phyloP scores from a whole-genome alignment of 257 asterid species.

The Nicotiana tabacum region DNA sequence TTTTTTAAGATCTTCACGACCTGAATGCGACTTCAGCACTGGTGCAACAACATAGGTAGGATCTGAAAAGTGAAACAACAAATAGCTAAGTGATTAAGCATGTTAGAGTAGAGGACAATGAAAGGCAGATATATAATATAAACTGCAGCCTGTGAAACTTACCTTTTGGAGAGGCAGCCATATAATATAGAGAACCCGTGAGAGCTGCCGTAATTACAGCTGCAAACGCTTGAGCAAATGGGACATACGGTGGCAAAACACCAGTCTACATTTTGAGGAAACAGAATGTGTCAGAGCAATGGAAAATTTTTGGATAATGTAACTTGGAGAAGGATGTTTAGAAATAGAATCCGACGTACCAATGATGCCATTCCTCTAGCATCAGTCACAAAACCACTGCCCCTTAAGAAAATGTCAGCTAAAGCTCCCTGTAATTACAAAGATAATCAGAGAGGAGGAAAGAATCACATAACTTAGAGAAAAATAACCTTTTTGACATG shows the following conservation, averaged over 20 bases:
- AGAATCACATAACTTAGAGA: not conserved
- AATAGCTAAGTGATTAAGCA: not conserved
- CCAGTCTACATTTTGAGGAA: slow-evolving; percentile 51
- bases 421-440: slow-evolving; percentile 65
- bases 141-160: not conserved
- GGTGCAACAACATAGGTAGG: slow-evolving; percentile 88
- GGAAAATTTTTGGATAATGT: not conserved
- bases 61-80: slow-evolving; percentile 37
- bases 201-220: slow-evolving; percentile 93
- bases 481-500: not conserved
- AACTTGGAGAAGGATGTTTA: not conserved
- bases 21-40: slow-evolving; percentile 62
- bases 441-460: not conserved
- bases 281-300: not conserved
- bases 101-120: not conserved
- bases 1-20: slow-evolving; percentile 78
- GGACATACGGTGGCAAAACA: slow-evolving; percentile 86
- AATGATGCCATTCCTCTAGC: slow-evolving; percentile 85
- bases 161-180: slow-evolving; percentile 95
- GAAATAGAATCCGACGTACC: slow-evolving; percentile 33
- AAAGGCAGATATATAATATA: not conserved
- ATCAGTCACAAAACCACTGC: slow-evolving; percentile 61
- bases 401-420: slow-evolving; percentile 64
- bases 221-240: slow-evolving; percentile 95
- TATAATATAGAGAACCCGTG: slow-evolving; percentile 79